These are phyloP conservation scores for Trichoderma brevicompactum DNA, from an alignment of 2,329 filamentous ascomycete species.

Conservation along the genomic window DNA sequence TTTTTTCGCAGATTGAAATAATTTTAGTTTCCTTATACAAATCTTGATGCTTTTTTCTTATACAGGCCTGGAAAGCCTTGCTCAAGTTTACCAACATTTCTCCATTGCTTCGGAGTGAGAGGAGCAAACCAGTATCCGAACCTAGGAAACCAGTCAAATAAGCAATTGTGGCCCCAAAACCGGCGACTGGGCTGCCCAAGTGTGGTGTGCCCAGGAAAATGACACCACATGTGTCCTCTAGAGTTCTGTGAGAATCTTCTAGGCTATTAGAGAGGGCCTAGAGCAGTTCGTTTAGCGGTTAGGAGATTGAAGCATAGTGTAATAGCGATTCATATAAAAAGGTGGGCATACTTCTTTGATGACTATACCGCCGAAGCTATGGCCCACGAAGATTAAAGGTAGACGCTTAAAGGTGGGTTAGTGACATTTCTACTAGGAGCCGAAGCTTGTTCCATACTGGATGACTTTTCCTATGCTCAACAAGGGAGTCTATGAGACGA, in stretches of 20 bases:
- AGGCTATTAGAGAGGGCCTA: background rate
- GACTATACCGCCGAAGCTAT: conserved; percentile 35
- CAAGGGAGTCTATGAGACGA: background rate
- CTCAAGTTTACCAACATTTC: conserved; percentile 17
- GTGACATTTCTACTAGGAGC: too few species aligned
- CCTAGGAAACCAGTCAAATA: conserved; percentile 29
- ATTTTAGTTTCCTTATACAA: conserved; percentile 17
- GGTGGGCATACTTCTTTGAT: conserved; percentile 29
- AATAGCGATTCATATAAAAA: conserved; percentile 12
- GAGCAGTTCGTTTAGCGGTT: background rate
- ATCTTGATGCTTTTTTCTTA: background rate
- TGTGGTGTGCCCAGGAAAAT: conserved; percentile 33
- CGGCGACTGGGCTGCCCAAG: conserved; percentile 28
- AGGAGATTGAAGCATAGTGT: too few species aligned
- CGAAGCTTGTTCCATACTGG: background rate
- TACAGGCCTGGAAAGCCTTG: background rate
- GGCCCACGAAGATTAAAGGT: conserved; percentile 34
- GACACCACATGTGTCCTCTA: conserved; percentile 30
- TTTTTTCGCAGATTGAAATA: conserved; percentile 32
- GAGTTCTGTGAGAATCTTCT: conserved; percentile 9
- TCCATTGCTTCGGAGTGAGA: conserved; percentile 23
- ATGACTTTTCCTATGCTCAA: background rate
- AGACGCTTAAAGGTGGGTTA: conserved; percentile 4
- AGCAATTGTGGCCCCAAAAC: conserved; percentile 16
- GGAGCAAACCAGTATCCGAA: conserved; percentile 28